Base-by-base conservation (phyloP, 2,329 filamentous ascomycete species). In the Microcyclospora pomicola region DNA sequence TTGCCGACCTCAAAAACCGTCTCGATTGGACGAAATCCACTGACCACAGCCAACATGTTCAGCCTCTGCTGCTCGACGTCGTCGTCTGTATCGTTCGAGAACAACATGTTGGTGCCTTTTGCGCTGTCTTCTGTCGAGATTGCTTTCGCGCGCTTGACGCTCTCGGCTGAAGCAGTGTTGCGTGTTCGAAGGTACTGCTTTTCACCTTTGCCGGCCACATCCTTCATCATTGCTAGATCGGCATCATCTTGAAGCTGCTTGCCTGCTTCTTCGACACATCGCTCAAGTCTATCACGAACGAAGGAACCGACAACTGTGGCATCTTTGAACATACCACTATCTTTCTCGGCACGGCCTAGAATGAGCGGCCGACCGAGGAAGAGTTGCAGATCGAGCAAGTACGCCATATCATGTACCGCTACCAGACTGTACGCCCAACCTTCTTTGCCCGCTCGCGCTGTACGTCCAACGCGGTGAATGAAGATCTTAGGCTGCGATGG, bases 351-450 rank as follows among this genome's bases (percentile, higher is more conserved):
- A 47, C 80, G 76, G 0, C 87, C 88, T 27, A 93, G 59, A 1
- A 93, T 67, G 13, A 98, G 64, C 53, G 75, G 81, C 54, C 82
- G 80, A n/a, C 85, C 83, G 1, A 98, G 71, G 62, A 98, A 98
- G 0, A 98, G 71, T 58, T 98, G 92, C 38, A 98, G 67, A 59
- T 98, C 91, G 5, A 98, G 67, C 3, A 98, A 69, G 56, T 98
- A 98, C 0, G 91, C 87, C 5, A 83, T 77, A 60, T 98, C 91
- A 1, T 81, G 75, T 48, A 92, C 83, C 41, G 84, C 74, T 16
- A 96, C 79, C 15, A 98, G 69, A 65, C 84, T 95, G 63, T 94
- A 98, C 63, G 81, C 82, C 91, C 91, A 96, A 45, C 91, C 91
- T 47, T 80, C 77, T 51, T 85, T 80, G 11, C 88, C 91, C 33